These are phyloP conservation scores for Monocercomonoides exilis DNA, from an alignment of 78 protist genomes.

Conservation along the genomic window DNA sequence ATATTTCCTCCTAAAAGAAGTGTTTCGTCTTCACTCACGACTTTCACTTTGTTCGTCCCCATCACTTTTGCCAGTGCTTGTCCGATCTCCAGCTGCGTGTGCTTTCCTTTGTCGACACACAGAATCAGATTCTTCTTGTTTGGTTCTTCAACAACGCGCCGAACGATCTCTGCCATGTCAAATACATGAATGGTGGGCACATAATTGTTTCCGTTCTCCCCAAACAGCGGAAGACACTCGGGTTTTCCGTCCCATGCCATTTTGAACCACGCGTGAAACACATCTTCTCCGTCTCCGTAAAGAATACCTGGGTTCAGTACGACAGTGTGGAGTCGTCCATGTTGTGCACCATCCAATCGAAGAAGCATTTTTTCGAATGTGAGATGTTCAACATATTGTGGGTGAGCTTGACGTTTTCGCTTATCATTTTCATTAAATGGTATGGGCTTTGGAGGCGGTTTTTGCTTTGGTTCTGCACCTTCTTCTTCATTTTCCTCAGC, in stretches of 20 bases:
- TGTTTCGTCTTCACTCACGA: not conserved
- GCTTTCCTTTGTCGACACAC: not conserved
- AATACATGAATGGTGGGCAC: not conserved
- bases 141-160: not conserved
- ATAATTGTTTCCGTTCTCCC: not conserved
- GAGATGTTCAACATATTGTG: not conserved
- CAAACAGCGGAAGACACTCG: not conserved
- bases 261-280: not conserved
- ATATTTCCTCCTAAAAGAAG: not conserved
- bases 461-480: not conserved
- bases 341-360: not conserved
- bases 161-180: not conserved
- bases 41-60: not conserved
- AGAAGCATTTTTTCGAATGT: not conserved
- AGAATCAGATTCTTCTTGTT: not conserved
- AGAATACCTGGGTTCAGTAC: not conserved
- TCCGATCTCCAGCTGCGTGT: not conserved
- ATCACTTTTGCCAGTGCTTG: not conserved
- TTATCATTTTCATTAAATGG: not conserved
- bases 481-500: not conserved
- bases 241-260: not conserved
- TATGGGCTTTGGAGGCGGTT: not conserved
- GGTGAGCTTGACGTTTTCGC: slow-evolving; percentile 5
- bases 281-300: slow-evolving; percentile 10
- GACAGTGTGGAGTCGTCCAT: not conserved